Evolutionary conservation across 2,329 filamentous ascomycete genomes (phyloP).

Genomic region (Talaromyces marneffei): DNA sequence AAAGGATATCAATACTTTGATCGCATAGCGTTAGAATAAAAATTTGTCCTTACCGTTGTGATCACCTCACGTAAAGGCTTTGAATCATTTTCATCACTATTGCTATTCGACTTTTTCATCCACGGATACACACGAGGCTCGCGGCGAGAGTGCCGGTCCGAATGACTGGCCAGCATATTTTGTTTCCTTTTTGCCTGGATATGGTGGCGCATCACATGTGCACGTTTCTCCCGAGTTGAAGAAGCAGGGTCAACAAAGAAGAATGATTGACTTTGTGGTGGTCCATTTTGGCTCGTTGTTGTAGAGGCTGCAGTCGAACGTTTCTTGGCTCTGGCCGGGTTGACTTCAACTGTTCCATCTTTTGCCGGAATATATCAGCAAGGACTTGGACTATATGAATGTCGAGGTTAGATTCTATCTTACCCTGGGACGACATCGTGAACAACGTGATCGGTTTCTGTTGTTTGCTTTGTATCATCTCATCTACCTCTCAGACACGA

Average conservation of each 20-base stretch:
- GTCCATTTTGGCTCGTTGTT: neutral
- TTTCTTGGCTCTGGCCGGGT: constrained; percentile 24
- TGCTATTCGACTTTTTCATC: constrained; percentile 18
- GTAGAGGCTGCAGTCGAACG: constrained; percentile 20
- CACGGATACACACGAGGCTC: constrained; percentile 21
- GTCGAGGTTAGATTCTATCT: neutral
- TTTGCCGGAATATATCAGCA: neutral
- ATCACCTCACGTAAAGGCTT: neutral
- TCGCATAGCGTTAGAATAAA: neutral
- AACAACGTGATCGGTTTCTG: neutral
- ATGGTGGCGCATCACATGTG: constrained; percentile 42
- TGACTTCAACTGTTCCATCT: neutral
- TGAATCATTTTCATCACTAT: constrained; percentile 1
- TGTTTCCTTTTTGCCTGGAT: constrained; percentile 38
- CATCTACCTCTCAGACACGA: neutral
- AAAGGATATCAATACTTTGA: neutral
- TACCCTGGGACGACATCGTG: constrained; percentile 6
- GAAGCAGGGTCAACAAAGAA: constrained; percentile 39
- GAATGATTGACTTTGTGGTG: constrained; percentile 28
- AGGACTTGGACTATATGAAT: neutral
- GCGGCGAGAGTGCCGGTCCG: constrained; percentile 16
- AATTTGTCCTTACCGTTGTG: neutral
- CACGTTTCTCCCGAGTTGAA: constrained; percentile 38
- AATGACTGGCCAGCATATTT: constrained; percentile 22
- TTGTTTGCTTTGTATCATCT: neutral